Evolutionary conservation across 805 yeast genomes (phyloP), one percentile per base, ranked within the genome.

Genomic region (Starmerella apicola): DNA sequence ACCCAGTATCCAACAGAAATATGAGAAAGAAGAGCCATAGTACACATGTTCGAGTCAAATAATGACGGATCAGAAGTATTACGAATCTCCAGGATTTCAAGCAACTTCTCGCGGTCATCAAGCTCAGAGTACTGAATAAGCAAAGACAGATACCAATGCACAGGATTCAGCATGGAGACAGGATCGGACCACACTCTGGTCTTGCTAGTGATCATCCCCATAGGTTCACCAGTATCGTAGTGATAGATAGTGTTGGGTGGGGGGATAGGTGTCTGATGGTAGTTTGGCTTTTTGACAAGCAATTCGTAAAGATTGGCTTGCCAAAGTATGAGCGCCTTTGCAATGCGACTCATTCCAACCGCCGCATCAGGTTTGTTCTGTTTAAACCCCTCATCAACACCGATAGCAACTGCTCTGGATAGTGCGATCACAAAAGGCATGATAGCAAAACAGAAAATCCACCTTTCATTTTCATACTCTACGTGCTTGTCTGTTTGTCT

Each of bases 1-100:
- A 88, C 95, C 97, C 97, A 88, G 41, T 80, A 71, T 0, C 95
- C 95, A 0, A 81, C 76, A 44, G 82, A 78, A 7, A 88, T 81
- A 52, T 91, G 96, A 0, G 95, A 74, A 48, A 83, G 60, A 7
- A 82, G 59, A 0, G 82, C 95, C 22, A 84, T 54, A 0, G 86
- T 78, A 42, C 93, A 67, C 17, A 91, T 57, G 0, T 95, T 80
- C 46, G 80, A 77, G 47, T 84, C 95, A 47, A 79, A 71, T 5
- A 79, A 52, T 9, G 51, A 51, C 40, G 32, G 53, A 44, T 48
- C 47, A 34, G 43, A 39, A 3, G 47, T 34, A 10, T 35, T 41
- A 26, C 22, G 16, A 36, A 46, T 32, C 8, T 40, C 30, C 2
- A 57, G 40, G 5, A 51, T 36, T 7, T 48, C 25, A 5, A 52